Evolutionary conservation across 179 eudicot genomes (phyloP).

Genomic region (Carnegiea gigantea): DNA sequence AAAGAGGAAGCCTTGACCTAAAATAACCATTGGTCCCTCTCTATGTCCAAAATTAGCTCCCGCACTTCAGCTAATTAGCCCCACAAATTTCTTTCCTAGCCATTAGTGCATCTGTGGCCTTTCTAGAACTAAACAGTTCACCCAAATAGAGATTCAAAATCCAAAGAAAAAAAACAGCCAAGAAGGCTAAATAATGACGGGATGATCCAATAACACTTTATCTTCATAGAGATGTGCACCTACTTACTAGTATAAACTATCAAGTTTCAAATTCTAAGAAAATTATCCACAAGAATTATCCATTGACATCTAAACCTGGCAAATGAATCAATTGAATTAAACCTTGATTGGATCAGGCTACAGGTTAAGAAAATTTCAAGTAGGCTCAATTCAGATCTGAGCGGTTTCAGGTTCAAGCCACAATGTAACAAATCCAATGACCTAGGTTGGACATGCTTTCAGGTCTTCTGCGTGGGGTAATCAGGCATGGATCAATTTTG

Average conservation of each 20-base stretch:
- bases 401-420: neutral
- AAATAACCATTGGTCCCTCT: neutral
- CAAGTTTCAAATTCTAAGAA: neutral
- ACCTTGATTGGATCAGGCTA: neutral
- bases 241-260: neutral
- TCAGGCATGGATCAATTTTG: neutral
- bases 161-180: neutral
- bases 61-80: neutral
- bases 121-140: neutral
- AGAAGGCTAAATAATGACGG: neutral
- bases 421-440: neutral
- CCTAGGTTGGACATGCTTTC: neutral
- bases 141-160: too few relatives aligned
- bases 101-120: neutral
- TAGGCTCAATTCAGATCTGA: neutral
- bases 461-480: neutral
- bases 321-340: neutral
- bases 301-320: neutral
- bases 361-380: neutral
- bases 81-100: neutral
- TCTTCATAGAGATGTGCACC: neutral
- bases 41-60: neutral
- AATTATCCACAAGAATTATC: neutral
- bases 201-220: neutral
- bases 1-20: neutral